Evolutionary conservation across 495 filamentous ascomycete species (phyloP), one percentile per base, ranked within the genome.

Genomic region (Xanthoparmelia taractica): DNA sequence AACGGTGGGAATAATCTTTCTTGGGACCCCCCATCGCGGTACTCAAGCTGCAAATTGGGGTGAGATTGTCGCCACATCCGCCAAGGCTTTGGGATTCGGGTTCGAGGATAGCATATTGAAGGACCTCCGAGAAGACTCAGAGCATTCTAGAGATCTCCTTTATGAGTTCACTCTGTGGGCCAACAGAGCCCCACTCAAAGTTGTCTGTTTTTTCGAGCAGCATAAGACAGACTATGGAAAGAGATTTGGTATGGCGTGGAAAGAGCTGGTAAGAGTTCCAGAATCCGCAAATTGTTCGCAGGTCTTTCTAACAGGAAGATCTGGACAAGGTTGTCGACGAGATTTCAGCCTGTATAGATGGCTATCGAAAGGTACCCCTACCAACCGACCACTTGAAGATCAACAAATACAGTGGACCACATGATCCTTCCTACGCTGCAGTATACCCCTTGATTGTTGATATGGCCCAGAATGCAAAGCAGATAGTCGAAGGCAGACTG

Each of bases 11-110:
- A n/a, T 45, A 11, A 4, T 59, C 3, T 59, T 59, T 45, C 57
- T 59, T 33, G 57, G 38, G 8, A 59, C 58, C 43, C 58, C 58
- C 27, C 58, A 59, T 59, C 58, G 58, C 12, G 58, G 58, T 45
- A 59, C 58, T 8, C 20, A 4, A 23, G 40, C 40, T 23, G 58
- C 40, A 8, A 59, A 34, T 15, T 59, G 58, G 58, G 58, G 40
- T n/a, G 43, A 12, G 0, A 45, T 59, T 33, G 18, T 47, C 27
- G 58, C 58, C 15, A 59, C 2, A 15, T 33, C 40, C 12, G 58
- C 38, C n/a, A 45, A 59, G 25, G 25, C 27, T 33, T 17, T 47
- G 10, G 58, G 58, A 34, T 34, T 47, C 2, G 58, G 58, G 23
- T 33, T 27, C 13, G 58, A 59, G 27, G 40, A 43, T 31, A 59